A percentile compares a stretch with the other conserved stretches of the same genome.
These are phyloP conservation scores for Curvularia hawaiiensis DNA, from an alignment of 2,329 filamentous ascomycete species.

Conservation along the genomic window DNA sequence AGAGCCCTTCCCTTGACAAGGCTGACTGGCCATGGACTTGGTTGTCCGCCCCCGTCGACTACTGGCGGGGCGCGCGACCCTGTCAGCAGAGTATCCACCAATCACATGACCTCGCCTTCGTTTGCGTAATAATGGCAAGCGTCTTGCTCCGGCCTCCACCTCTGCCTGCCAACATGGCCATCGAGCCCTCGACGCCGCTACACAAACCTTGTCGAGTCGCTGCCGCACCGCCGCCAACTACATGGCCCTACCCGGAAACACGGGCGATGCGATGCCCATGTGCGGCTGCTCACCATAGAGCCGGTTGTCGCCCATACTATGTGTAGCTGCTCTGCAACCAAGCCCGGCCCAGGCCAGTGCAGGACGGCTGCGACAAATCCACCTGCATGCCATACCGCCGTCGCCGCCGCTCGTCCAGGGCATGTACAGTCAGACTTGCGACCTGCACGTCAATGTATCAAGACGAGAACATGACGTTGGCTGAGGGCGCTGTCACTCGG, in stretches of 20 bases:
- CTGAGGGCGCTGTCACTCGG: slow-evolving; percentile 13
- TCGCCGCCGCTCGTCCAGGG: no score
- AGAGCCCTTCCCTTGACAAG: slow-evolving; percentile 28
- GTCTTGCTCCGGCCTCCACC: slow-evolving; percentile 6
- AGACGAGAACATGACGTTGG: slow-evolving; percentile 19
- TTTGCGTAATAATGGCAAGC: slow-evolving; percentile 9
- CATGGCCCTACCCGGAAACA: slow-evolving; percentile 8
- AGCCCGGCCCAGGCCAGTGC: slow-evolving; percentile 13
- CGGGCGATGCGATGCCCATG: slow-evolving; percentile 9
- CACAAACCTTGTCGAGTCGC: slow-evolving; percentile 3
- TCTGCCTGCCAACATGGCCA: background rate
- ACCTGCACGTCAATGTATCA: slow-evolving; percentile 11
- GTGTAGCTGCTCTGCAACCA: background rate
- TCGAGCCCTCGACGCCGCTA: slow-evolving; percentile 5
- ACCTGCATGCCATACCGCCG: slow-evolving; percentile 1
- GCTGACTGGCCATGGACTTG: slow-evolving; percentile 31
- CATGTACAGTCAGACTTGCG: slow-evolving; percentile 12
- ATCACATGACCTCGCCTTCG: slow-evolving; percentile 6
- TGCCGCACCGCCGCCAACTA: background rate
- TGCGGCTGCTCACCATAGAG: slow-evolving; percentile 6
- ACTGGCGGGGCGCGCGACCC: slow-evolving; percentile 9
- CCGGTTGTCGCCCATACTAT: slow-evolving; percentile 4
- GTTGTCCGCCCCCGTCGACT: slow-evolving; percentile 10
- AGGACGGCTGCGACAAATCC: background rate
- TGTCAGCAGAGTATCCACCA: slow-evolving; percentile 5